Evolutionary conservation across 352 stramenopile species (phyloP), one percentile per base, ranked within the genome.

Genomic region (Phytophthora hybrid): DNA sequence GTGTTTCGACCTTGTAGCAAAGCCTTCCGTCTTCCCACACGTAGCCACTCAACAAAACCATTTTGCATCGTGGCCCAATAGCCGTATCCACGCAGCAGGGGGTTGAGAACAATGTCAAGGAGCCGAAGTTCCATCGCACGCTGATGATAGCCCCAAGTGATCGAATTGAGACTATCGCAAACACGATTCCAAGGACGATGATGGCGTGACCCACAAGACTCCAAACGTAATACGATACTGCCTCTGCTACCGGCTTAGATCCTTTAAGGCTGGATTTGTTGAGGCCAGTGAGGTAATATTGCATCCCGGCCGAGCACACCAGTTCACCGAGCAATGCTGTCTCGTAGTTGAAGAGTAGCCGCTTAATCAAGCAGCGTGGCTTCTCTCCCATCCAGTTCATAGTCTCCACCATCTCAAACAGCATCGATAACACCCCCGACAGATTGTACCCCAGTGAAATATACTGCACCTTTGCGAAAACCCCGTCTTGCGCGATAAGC

Each of bases 391-490:
- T 76, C 69, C 63, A 71, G 23, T 74, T 68, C 62, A 73, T 80
- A 1, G 69, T 60, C 37, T 80, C 59, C 1, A 77, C 59, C 57
- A 77, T 65, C 16, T 80, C 73, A n/a, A 80, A 77, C 31, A 80
- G 21, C 47, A 77, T 70, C 29, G 73, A 77, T 9, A 77, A 26
- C 19, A 80, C 51, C 4, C 73, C 63, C 3, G 73, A 63, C 47
- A 80, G 47, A 32, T 80, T 80, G 57, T 80, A 80, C 16, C 74
- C 74, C 8, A 80, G 46, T 0, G 74, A 80, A 18, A 80, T 74
- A 19, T 80, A 80, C 53, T 80, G 74, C 13, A 80, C 60, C 26
- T 80, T 80, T 1, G 74, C 74, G 10, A 80, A 67, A 1, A 80
- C 14, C 2, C 70, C 69, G 53, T 80, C 70, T 52, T 80, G 64